phyloP scores from a whole-genome alignment of 257 asterid species.

The Coffea canephora region DNA sequence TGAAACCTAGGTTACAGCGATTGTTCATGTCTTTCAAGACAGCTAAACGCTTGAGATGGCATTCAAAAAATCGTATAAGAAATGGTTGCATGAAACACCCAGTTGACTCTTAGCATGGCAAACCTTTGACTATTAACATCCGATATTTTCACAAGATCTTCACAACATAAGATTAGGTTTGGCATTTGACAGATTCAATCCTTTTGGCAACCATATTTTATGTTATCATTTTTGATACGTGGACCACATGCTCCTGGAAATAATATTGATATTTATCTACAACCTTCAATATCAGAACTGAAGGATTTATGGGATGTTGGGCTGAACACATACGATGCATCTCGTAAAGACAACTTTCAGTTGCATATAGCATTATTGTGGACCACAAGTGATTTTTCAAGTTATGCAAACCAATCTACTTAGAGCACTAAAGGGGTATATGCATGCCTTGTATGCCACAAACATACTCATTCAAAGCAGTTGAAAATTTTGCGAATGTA shows the following conservation, averaged over 20 bases:
- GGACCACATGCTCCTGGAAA: too few species aligned
- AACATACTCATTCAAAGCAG: background rate
- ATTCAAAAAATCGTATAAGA: background rate
- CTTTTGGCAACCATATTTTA: too few species aligned
- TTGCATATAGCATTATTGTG: too few species aligned
- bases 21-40: constrained; percentile 9
- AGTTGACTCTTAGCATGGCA: background rate
- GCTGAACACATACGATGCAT: too few species aligned
- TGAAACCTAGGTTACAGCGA: constrained; percentile 7
- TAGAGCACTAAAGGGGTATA: background rate
- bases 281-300: too few species aligned
- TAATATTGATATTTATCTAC: too few species aligned
- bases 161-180: background rate
- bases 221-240: too few species aligned
- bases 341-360: too few species aligned
- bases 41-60: background rate
- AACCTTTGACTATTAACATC: background rate
- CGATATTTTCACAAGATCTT: background rate
- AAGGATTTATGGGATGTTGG: too few species aligned
- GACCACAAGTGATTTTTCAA: too few species aligned
- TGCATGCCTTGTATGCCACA: background rate
- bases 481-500: background rate
- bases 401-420: too few species aligned
- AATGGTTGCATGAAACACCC: background rate
- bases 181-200: background rate